Percentiles rank a stretch among this genome's conserved stretches.
Conservation (phyloP, 2,329 filamentous ascomycete species). For the Fusarium verticillioides region DNA sequence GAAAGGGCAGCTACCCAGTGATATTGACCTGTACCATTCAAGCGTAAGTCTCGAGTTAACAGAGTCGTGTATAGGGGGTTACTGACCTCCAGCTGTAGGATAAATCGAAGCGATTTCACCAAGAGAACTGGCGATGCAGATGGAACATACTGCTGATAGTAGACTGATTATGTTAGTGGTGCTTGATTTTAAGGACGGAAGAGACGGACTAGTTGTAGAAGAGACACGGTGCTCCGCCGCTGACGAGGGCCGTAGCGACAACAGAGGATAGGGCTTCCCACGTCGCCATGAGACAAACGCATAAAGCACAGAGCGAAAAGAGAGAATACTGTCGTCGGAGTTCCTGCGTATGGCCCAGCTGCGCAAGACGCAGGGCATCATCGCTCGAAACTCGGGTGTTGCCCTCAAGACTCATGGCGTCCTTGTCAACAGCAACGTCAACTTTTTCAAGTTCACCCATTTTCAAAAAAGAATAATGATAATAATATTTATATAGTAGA, state of each 20-base stretch:
- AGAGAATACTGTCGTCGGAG: conserved; percentile 53
- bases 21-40: conserved; percentile 22
- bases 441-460: background rate
- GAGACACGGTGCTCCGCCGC: conserved; percentile 58
- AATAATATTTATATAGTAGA: background rate
- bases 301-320: conserved; percentile 56
- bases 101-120: conserved; percentile 38
- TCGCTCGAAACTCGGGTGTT: background rate
- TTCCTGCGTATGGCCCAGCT: conserved; percentile 46
- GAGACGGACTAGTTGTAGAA: conserved; percentile 49
- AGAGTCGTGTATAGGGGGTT: no score
- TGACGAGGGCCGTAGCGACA: conserved; percentile 55
- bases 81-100: conserved; percentile 33
- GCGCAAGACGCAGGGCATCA: conserved; percentile 41
- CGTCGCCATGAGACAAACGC: conserved; percentile 61
- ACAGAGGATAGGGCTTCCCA: conserved; percentile 62
- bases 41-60: background rate
- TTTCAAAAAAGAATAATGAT: background rate
- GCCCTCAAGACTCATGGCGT: background rate
- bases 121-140: conserved; percentile 31
- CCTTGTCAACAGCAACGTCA: conserved; percentile 5
- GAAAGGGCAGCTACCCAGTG: conserved; percentile 38
- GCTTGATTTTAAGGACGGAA: rapidly evolving
- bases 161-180: background rate
- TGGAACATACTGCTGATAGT: conserved; percentile 22